Evolutionary conservation across 352 stramenopile genomes (phyloP).

Genomic region (Discostella stelligera): DNA sequence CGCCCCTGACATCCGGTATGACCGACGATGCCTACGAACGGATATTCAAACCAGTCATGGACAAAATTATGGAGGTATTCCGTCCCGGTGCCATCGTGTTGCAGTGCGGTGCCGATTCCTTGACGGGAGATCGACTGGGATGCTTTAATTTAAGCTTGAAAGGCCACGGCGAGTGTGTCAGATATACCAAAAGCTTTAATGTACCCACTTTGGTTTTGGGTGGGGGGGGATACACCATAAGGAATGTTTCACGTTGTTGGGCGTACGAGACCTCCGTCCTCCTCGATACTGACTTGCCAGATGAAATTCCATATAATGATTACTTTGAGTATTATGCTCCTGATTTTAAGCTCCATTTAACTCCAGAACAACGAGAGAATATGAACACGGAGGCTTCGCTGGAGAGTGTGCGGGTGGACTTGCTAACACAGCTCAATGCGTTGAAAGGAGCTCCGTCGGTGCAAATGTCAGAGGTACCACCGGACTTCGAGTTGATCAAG

Average conservation of each 20-base stretch:
- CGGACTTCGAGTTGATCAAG: conserved; percentile 69
- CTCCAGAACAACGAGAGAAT: conserved; percentile 92
- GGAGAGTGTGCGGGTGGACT: conserved; percentile 86
- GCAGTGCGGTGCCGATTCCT: conserved; percentile 95
- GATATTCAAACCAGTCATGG: conserved; percentile 97
- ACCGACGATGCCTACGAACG: conserved; percentile 92
- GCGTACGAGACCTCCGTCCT: conserved; percentile 96
- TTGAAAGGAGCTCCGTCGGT: conserved; percentile 95
- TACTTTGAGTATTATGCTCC: conserved; percentile 99
- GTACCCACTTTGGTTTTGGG: conserved; percentile 86
- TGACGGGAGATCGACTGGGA: conserved; percentile 94
- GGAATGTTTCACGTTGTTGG: conserved; percentile 92
- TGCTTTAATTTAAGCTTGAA: conserved; percentile 96
- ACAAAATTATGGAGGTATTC: conserved; percentile 87
- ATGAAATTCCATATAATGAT: conserved; percentile 99
- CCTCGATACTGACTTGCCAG: conserved; percentile 80
- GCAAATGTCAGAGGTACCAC: conserved; percentile 91
- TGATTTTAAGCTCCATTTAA: conserved; percentile 96
- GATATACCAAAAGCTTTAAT: conserved; percentile 84
- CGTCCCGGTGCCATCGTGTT: conserved; percentile 91
- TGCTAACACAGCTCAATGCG: conserved; percentile 93
- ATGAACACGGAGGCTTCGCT: conserved; percentile 90
- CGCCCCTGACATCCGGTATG: conserved; percentile 94
- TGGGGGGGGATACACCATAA: conserved; percentile 88
- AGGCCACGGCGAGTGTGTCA: conserved; percentile 87